These are phyloP conservation scores for rapeseed (Brassica napus) DNA, from an alignment of 345 rosid species.

Conservation along the genomic window DNA sequence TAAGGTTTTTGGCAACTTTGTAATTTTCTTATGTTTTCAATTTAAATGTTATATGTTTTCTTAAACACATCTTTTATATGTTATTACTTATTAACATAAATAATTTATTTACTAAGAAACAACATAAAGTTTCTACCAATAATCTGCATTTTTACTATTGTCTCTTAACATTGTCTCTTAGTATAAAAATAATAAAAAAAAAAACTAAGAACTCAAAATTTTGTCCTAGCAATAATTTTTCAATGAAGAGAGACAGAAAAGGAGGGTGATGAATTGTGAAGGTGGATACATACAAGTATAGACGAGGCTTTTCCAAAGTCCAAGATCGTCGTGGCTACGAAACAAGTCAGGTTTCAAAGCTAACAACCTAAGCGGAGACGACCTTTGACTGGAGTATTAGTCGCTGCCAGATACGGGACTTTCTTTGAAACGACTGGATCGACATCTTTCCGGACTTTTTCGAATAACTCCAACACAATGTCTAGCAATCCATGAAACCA, in stretches of 20 bases:
- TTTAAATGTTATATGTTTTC: too few relatives aligned
- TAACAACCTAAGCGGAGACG: neutral
- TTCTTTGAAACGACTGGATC: neutral
- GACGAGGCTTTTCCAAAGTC: neutral
- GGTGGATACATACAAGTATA: neutral
- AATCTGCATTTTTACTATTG: too few relatives aligned
- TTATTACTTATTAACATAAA: too few relatives aligned
- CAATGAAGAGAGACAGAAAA: neutral
- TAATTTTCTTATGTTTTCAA: too few relatives aligned
- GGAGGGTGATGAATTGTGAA: neutral
- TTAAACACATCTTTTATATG: too few relatives aligned
- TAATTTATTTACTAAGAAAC: too few relatives aligned
- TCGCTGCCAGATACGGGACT: neutral
- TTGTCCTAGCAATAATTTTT: neutral
- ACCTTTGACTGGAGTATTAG: neutral
- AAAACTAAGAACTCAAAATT: too few relatives aligned
- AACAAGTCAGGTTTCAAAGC: slow-evolving; percentile 20
- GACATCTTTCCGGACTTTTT: too few relatives aligned
- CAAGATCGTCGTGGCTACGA: slow-evolving; percentile 13
- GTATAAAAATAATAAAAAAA: too few relatives aligned
- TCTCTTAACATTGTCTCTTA: too few relatives aligned
- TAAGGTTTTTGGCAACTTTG: too few relatives aligned
- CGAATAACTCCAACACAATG: neutral
- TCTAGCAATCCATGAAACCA: slow-evolving; percentile 4
- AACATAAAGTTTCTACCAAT: too few relatives aligned